These are phyloP conservation scores for Scheffersomyces ergatensis DNA, from an alignment of 805 yeast species.

Conservation along the genomic window DNA sequence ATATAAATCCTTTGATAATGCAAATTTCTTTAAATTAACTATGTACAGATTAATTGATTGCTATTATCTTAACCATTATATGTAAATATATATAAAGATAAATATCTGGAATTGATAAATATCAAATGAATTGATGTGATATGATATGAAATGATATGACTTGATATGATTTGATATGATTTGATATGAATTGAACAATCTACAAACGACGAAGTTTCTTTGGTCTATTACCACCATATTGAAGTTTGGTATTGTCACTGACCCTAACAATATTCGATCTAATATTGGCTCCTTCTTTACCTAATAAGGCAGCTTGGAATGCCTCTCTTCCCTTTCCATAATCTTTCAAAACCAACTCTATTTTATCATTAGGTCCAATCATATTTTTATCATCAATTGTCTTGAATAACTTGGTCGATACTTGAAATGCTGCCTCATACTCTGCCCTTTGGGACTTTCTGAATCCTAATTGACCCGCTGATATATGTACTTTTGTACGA, in stretches of 20 bases:
- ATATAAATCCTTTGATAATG: too few species aligned
- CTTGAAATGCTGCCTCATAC: constrained; percentile 90
- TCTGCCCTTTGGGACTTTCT: constrained; percentile 87
- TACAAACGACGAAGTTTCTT: constrained; percentile 77
- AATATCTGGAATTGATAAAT: too few species aligned
- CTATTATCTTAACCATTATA: too few species aligned
- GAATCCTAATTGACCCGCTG: constrained; percentile 88
- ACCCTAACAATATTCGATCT: constrained; percentile 67
- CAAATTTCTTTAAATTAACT: too few species aligned
- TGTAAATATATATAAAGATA: too few species aligned
- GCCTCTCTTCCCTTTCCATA: constrained; percentile 91
- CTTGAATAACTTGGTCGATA: constrained; percentile 69
- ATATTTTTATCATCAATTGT: constrained; percentile 62
- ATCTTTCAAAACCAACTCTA: constrained; percentile 77
- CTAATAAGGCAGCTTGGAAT: constrained; percentile 76
- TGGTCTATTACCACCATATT: constrained; percentile 90
- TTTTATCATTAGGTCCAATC: constrained; percentile 49
- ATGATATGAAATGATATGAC: too few species aligned
- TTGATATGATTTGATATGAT: too few species aligned
- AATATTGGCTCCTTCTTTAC: constrained; percentile 79
- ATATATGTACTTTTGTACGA: constrained; percentile 61
- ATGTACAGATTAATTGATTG: too few species aligned
- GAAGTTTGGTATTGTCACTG: constrained; percentile 76
- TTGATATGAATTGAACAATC: too few species aligned
- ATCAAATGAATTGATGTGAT: too few species aligned